phyloP scores from a whole-genome alignment of 257 asterid genomes.

The Pogostemon cablin region DNA sequence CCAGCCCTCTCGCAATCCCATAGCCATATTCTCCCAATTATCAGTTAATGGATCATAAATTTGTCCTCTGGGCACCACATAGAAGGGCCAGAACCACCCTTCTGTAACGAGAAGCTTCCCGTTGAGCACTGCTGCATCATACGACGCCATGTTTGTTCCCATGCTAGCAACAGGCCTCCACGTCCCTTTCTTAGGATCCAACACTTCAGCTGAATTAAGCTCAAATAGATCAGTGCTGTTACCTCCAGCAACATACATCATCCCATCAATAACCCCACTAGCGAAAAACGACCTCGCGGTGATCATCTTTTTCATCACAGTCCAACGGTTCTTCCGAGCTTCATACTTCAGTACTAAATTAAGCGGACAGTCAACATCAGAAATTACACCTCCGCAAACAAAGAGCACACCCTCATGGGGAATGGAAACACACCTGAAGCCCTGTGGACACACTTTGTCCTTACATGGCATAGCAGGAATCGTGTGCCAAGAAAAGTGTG shows the following conservation, averaged over 20 bases:
- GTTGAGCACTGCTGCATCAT: conserved; percentile 79
- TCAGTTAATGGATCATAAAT: conserved; percentile 73
- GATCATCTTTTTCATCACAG: conserved; percentile 81
- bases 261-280: conserved; percentile 79
- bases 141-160: conserved; percentile 78
- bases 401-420: conserved; percentile 74
- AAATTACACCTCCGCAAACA: conserved; percentile 81
- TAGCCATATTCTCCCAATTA: conserved; percentile 84
- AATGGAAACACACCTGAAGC: conserved; percentile 77
- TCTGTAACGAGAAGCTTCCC: conserved; percentile 93
- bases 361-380: conserved; percentile 84
- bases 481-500: conserved; percentile 72
- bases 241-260: conserved; percentile 93
- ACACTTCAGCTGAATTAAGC: conserved; percentile 76
- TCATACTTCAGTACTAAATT: conserved; percentile 85
- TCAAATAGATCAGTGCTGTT: conserved; percentile 76
- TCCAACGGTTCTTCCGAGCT: conserved; percentile 79
- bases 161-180: conserved; percentile 74
- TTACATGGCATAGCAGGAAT: conserved; percentile 96
- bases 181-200: conserved; percentile 67
- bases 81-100: conserved; percentile 99
- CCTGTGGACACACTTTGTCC: conserved; percentile 86
- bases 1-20: conserved; percentile 97
- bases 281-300: conserved; percentile 88
- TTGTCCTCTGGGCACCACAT: conserved; percentile 89